Base-by-base conservation (phyloP, 208 protist genomes). In the Wallacemonas sp. region DNA sequence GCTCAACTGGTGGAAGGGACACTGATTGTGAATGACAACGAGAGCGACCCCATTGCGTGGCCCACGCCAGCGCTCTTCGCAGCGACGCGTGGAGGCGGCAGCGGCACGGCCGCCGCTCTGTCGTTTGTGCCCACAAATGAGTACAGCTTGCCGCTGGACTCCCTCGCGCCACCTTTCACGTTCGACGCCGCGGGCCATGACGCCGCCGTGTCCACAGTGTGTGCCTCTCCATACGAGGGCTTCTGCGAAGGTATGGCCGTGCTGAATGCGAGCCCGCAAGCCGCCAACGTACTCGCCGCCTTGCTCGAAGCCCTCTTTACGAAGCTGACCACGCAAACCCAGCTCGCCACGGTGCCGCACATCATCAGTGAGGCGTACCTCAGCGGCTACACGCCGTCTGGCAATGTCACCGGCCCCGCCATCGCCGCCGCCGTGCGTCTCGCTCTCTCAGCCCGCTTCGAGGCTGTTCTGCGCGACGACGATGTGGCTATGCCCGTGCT, bases 361-460 rank as follows among this genome's bases (percentile, higher is more conserved):
- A 68, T 90, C 19, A 34, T 82, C 33, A 86, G 78, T 42, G 83
- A 86, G 68, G 83, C 81, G 21, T 71, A 82, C 60, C 51, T 88
- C 47, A 73, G 70, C 28, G 81, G 87, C 19, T 84, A 85, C 60
- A 62, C 73, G 14, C 68, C 86, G 17, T 80, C 77, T 44, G 58
- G 75, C 47, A 33, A 61, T 44, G 70, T 78, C 38, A 34, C 67
- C 22, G 66, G 63, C 26, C 27, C 34, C 0, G 36, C 62, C 26
- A 75, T 76, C 36, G 38, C 47, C 27, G 68, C 61, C 11, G 68
- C 77, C 3, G 62, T 81, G 31, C 55, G 54, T 6, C 60, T 75
- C 12, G 75, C 76, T 3, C 59, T 78, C 55, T 49, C 49, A 1
- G 51, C 17, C 17, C 51, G 26, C 24, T 54, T 54, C 22, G 26